Base-by-base conservation (phyloP, 805 yeast genomes). In the Candida fluviatilis region DNA sequence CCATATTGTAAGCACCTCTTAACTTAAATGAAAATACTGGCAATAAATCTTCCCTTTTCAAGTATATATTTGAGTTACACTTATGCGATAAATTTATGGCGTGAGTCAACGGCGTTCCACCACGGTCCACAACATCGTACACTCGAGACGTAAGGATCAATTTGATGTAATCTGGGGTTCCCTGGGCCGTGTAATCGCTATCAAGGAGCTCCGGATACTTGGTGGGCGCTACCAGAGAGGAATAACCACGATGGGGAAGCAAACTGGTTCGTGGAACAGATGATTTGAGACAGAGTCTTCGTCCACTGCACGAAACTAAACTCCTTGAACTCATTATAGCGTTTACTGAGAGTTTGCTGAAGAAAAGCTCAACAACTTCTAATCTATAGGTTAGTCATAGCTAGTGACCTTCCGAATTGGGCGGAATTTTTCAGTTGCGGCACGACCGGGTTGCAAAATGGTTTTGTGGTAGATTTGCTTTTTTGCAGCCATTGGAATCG, bases 1-100 rank as follows among this genome's bases (percentile, higher is more conserved):
- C 84, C 95, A 88, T 89, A 60, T 93, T 93, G 64, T 90, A 88
- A 13, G 99, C 99, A 42, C 99, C 99, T 59, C 99, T 82, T 43
- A 93, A 72, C 64, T 93, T 93, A 76, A 93, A 93, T 32, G 95
- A 84, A 62, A 93, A 95, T 4, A 93, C 99, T 0, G 99, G 98
- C 40, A 88, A 73, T 26, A 89, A 69, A 55, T 95, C 99, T 57
- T 93, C 99, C 49, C 99, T 76, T 56, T 93, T 93, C 48, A 93
- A 67, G 41, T 75, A 70, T 12, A 95, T 81, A 29, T 82, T 82
- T 32, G 95, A 72, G 36, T 84, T 85, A n/a, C 81, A 69, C 52
- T 78, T 81, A 35, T 80, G 82, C 1, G 93, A 81, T 34, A 93
- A 68, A 18, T 83, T 79, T 8, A 78, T 75, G 0, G 95, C 98